Evolutionary conservation across 345 rosid genomes (phyloP).

Genomic region (Acer negundo): DNA sequence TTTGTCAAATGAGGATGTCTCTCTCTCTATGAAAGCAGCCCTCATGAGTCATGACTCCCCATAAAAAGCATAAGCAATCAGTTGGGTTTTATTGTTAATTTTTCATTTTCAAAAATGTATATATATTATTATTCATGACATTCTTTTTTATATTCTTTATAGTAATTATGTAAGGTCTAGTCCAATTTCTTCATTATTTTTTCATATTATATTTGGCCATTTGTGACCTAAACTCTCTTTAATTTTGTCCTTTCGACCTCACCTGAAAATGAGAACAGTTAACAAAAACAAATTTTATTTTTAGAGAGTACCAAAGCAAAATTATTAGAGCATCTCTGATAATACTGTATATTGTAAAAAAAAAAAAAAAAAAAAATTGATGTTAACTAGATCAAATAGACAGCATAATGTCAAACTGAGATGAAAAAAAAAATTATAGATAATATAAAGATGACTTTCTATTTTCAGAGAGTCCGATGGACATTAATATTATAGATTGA

Average conservation of each 20-base stretch:
- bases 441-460: no score
- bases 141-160: neutral
- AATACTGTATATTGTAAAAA: no score
- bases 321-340: no score
- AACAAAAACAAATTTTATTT: no score
- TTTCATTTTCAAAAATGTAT: neutral
- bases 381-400: no score
- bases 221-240: neutral
- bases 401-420: no score
- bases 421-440: no score
- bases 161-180: neutral
- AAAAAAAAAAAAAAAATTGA: no score
- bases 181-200: neutral
- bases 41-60: slow-evolving; percentile 1
- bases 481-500: no score
- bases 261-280: neutral
- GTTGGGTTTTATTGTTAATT: neutral
- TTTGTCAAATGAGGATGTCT: neutral
- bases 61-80: neutral
- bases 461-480: no score
- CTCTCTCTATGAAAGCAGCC: neutral
- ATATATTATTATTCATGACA: neutral
- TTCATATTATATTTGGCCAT: neutral
- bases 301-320: no score
- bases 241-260: neutral